These are phyloP conservation scores for Hypoxylon sp. DNA, from an alignment of 2,329 filamentous ascomycete genomes.

Conservation along the genomic window DNA sequence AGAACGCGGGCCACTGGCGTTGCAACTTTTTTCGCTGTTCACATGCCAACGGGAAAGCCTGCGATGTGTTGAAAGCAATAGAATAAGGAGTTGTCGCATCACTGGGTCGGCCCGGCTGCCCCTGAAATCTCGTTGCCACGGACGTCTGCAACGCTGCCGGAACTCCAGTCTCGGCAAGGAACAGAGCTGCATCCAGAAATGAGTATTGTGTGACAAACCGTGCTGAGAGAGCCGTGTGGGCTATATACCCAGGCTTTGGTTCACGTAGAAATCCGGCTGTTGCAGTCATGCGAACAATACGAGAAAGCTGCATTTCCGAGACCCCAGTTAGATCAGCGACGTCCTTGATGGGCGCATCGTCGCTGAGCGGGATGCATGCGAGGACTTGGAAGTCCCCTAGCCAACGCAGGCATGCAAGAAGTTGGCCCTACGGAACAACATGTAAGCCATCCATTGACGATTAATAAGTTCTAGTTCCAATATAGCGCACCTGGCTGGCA, in stretches of 20 bases:
- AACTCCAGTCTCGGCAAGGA: not conserved
- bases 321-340: not conserved
- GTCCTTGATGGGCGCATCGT: not conserved
- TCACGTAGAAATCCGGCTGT: not conserved
- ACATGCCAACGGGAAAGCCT: not conserved
- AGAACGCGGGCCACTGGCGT: not conserved
- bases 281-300: not conserved
- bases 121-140: not conserved
- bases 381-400: not conserved
- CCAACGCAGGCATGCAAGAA: not conserved
- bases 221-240: not conserved
- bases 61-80: not conserved
- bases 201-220: not conserved
- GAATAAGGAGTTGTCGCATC: not conserved
- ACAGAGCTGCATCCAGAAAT: not conserved
- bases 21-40: not conserved
- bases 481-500: not conserved
- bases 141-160: not conserved
- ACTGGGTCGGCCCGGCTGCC: not conserved
- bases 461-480: not conserved
- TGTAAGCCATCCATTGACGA: not conserved
- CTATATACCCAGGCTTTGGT: not conserved
- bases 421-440: not conserved
- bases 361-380: not conserved
- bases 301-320: not conserved